Evolutionary conservation across 129 eudicot genomes (phyloP).

Genomic region (Helichrysum umbraculigerum): DNA sequence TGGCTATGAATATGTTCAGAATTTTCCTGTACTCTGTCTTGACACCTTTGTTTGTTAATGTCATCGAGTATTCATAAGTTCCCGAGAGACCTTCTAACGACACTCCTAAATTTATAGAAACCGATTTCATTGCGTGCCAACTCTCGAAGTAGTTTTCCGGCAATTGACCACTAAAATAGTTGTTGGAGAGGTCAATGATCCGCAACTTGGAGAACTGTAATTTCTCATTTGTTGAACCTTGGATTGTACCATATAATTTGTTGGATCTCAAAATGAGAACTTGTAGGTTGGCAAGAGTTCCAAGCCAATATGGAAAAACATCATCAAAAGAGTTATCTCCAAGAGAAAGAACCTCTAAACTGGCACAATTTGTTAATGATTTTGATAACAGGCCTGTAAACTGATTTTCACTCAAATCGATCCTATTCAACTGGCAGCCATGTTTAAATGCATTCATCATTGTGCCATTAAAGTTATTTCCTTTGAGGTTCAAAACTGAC

Average conservation of each 20-base stretch:
- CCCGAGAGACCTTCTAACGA: accelerated
- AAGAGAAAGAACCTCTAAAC: constrained; percentile 9
- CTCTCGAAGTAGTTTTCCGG: not conserved
- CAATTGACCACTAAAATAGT: constrained; percentile 27
- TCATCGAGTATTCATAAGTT: not conserved
- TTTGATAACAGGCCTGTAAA: not conserved
- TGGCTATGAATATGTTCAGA: not conserved
- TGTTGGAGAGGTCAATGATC: constrained; percentile 41
- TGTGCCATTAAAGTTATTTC: too few relatives aligned
- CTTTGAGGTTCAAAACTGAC: too few relatives aligned
- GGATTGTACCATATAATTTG: constrained; percentile 11
- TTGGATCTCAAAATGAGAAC: constrained; percentile 20
- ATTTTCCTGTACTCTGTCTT: constrained; percentile 1
- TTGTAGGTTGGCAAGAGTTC: not conserved
- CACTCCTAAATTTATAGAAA: not conserved
- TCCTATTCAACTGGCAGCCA: too few relatives aligned
- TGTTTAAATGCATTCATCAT: too few relatives aligned
- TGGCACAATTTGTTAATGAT: constrained; percentile 20
- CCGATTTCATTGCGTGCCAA: constrained; percentile 24
- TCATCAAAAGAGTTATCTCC: not conserved
- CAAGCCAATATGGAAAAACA: too few relatives aligned
- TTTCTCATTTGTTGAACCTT: not conserved
- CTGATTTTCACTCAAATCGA: too few relatives aligned
- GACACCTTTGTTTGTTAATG: constrained; percentile 27
- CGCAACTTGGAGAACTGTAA: constrained; percentile 11